These are phyloP conservation scores for Colletotrichum musae DNA, from an alignment of 2,329 filamentous ascomycete species.

Conservation along the genomic window DNA sequence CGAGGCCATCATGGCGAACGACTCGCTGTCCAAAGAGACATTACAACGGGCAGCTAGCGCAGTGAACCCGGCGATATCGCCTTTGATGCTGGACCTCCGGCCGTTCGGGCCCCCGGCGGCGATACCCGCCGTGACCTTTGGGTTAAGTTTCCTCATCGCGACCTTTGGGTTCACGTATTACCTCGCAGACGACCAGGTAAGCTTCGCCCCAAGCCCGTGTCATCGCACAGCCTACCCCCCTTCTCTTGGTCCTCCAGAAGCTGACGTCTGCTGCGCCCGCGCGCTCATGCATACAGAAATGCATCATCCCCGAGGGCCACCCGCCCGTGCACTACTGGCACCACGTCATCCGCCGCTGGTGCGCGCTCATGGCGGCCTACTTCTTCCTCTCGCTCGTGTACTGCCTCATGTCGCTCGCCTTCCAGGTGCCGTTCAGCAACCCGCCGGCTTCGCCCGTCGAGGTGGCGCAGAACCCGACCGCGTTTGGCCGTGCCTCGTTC, in stretches of 20 bases:
- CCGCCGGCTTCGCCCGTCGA: conserved; percentile 23
- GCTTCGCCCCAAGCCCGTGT: not conserved
- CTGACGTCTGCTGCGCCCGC: not conserved
- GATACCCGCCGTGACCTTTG: conserved; percentile 25
- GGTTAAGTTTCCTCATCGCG: conserved; percentile 26
- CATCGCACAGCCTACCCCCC: not conserved
- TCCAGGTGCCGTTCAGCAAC: conserved; percentile 29
- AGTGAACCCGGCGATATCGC: conserved; percentile 27
- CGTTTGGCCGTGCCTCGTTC: conserved; percentile 23
- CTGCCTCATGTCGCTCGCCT: conserved; percentile 22
- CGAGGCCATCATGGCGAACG: conserved; percentile 19
- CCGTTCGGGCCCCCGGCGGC: conserved; percentile 29
- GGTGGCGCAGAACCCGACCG: conserved; percentile 22
- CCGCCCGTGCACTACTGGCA: conserved; percentile 36
- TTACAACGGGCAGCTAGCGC: conserved; percentile 21
- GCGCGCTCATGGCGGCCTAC: conserved; percentile 26
- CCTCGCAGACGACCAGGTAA: conserved; percentile 25
- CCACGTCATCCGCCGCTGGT: conserved; percentile 29
- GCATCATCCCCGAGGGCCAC: conserved; percentile 26
- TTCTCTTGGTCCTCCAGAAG: not conserved
- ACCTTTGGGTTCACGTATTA: conserved; percentile 32
- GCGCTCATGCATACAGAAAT: conserved; percentile 7
- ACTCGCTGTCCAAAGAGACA: conserved; percentile 14
- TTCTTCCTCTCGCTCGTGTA: conserved; percentile 25
- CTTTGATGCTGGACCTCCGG: conserved; percentile 28